Percentiles rank a stretch among this genome's conserved stretches.
Evolutionary conservation across 306 rosid genomes (phyloP).

Genomic region (Herpetospermum pedunculosum): DNA sequence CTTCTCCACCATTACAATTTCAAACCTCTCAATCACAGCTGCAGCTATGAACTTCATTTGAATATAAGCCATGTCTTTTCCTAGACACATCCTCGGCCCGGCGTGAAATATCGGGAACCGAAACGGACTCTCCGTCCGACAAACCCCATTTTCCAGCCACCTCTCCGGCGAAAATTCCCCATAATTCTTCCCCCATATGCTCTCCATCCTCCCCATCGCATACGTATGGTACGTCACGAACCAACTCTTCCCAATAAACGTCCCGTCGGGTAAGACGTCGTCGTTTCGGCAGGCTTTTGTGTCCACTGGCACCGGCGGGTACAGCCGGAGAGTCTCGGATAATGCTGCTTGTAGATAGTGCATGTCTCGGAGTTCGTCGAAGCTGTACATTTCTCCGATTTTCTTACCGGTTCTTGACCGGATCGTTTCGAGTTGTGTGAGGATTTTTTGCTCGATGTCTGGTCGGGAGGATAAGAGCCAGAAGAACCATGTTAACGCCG

Average conservation of each 20-base stretch:
- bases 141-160: conserved; percentile 52
- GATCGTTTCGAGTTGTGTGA: conserved; percentile 20
- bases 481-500: conserved; percentile 62
- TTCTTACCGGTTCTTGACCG: conserved; percentile 12
- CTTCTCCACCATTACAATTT: conserved; percentile 17
- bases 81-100: conserved; percentile 61
- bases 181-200: conserved; percentile 49
- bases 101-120: conserved; percentile 50
- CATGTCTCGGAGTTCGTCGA: conserved; percentile 54
- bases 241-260: conserved; percentile 34
- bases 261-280: conserved; percentile 59
- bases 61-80: conserved; percentile 61
- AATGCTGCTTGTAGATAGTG: conserved; percentile 60
- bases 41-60: conserved; percentile 82
- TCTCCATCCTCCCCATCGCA: conserved; percentile 77
- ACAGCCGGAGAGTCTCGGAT: conserved; percentile 43
- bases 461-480: conserved; percentile 43
- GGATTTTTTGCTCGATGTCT: conserved; percentile 16
- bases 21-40: conserved; percentile 33
- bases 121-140: conserved; percentile 31
- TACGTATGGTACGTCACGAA: conserved; percentile 42
- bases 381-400: conserved; percentile 15
- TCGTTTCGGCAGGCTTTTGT: conserved; percentile 25
- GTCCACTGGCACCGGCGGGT: conserved; percentile 61
- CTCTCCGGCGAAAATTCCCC: conserved; percentile 40